Evolutionary conservation across 2,329 filamentous ascomycete genomes (phyloP).

Genomic region (Ophiostoma ulmi): DNA sequence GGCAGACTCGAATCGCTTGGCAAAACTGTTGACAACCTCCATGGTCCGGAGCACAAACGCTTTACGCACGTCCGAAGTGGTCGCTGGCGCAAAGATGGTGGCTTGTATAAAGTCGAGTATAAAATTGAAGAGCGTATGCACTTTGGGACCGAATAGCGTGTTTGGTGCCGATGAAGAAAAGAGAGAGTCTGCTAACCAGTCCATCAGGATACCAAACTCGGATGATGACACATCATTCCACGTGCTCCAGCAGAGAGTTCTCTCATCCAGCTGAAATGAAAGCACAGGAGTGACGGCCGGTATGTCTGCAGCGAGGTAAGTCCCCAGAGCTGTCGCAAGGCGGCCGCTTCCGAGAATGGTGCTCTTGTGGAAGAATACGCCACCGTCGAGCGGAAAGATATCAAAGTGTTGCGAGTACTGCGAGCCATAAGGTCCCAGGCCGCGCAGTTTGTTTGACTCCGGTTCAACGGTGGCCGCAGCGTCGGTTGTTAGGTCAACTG

Average conservation of each 20-base stretch:
- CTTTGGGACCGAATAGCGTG: constrained; percentile 1
- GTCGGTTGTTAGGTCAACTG: background rate
- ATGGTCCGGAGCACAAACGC: constrained; percentile 43
- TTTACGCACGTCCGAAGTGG: constrained; percentile 34
- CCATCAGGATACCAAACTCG: constrained; percentile 57
- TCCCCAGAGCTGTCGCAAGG: constrained; percentile 39
- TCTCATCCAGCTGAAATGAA: constrained; percentile 44
- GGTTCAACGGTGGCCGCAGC: constrained; percentile 22
- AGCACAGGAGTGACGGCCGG: constrained; percentile 23
- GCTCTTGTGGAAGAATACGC: constrained; percentile 55
- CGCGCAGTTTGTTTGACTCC: constrained; percentile 41
- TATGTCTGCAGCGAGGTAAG: background rate
- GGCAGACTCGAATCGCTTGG: constrained; percentile 32
- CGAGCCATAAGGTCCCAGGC: constrained; percentile 56
- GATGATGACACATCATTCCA: constrained; percentile 58
- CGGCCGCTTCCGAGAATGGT: constrained; percentile 55
- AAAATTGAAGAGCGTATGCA: constrained; percentile 40
- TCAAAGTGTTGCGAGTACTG: constrained; percentile 60
- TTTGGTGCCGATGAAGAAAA: background rate
- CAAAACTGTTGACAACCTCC: constrained; percentile 42
- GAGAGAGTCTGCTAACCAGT: constrained; percentile 42
- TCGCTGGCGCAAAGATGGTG: constrained; percentile 38
- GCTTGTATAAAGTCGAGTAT: constrained; percentile 46
- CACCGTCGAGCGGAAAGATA: constrained; percentile 51
- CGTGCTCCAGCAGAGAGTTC: constrained; percentile 48